Conservation (phyloP, 108 stramenopile species). For the Cyclotella kingstonii region DNA sequence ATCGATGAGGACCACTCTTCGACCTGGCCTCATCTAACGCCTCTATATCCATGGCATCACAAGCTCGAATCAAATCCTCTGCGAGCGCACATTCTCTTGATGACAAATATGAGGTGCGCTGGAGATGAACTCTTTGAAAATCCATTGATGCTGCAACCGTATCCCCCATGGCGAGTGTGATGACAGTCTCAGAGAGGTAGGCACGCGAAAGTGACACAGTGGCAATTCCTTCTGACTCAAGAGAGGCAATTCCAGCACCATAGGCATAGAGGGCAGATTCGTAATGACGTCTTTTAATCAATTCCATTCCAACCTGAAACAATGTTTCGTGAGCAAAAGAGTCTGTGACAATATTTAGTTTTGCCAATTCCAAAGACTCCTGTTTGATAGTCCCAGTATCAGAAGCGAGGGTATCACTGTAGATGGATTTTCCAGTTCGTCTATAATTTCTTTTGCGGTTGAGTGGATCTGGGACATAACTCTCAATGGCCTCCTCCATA, state of each 20-base stretch:
- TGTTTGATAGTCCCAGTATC: slow-evolving; percentile 28
- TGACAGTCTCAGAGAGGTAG: slow-evolving; percentile 67
- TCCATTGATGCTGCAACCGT: slow-evolving; percentile 69
- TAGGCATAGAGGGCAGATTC: slow-evolving; percentile 78
- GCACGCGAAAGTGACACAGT: slow-evolving; percentile 66
- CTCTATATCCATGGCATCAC: slow-evolving; percentile 64
- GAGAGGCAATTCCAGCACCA: slow-evolving; percentile 64
- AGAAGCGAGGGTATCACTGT: slow-evolving; percentile 28
- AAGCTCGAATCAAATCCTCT: slow-evolving; percentile 86
- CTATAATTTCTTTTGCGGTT: slow-evolving; percentile 76
- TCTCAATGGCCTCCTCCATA: slow-evolving; percentile 75
- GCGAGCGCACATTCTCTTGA: slow-evolving; percentile 85
- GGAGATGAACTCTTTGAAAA: slow-evolving; percentile 84
- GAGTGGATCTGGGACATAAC: slow-evolving; percentile 74
- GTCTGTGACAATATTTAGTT: slow-evolving; percentile 56
- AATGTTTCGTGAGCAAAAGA: slow-evolving; percentile 79
- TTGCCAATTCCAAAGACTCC: slow-evolving; percentile 52
- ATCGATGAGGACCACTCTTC: slow-evolving; percentile 54
- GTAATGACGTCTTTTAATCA: slow-evolving; percentile 60
- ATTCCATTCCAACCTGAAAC: slow-evolving; percentile 46
- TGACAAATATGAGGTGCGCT: slow-evolving; percentile 65
- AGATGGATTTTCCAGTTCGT: slow-evolving; percentile 70
- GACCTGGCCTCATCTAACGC: slow-evolving; percentile 71
- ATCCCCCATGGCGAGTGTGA: slow-evolving; percentile 83
- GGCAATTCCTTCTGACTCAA: slow-evolving; percentile 66